Percentiles rank a stretch among this genome's conserved stretches.
Evolutionary conservation across 148 eudicot species (phyloP).

Genomic region (Beta vulgaris): DNA sequence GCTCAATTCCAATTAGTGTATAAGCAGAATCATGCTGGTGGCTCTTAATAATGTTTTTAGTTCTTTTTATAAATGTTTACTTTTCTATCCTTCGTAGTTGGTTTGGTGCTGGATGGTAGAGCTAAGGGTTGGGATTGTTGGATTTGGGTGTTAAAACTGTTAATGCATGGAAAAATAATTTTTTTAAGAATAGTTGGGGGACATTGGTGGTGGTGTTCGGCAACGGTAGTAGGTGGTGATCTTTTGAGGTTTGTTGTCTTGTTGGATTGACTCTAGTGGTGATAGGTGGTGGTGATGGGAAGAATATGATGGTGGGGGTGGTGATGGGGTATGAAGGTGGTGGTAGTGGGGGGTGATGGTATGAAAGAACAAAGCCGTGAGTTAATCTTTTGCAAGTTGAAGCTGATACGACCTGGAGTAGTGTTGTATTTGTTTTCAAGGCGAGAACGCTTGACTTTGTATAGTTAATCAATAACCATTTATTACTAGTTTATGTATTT

Average conservation of each 20-base stretch:
- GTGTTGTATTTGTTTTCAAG: no score
- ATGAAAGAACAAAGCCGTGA: no score
- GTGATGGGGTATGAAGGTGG: not conserved
- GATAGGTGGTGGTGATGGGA: not conserved
- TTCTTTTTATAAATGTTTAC: not conserved
- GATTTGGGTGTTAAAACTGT: not conserved
- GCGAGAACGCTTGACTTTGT: no score
- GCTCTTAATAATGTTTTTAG: not conserved
- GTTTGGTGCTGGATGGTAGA: not conserved
- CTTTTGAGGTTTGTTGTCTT: not conserved
- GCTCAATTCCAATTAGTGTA: not conserved
- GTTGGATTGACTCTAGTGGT: not conserved
- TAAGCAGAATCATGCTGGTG: not conserved
- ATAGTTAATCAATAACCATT: no score
- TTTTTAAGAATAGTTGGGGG: not conserved
- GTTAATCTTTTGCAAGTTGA: no score
- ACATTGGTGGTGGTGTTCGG: not conserved
- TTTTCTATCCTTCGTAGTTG: not conserved
- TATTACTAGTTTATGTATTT: no score
- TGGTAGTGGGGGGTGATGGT: not conserved
- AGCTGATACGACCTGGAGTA: no score
- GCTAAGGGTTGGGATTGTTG: not conserved
- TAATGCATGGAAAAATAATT: not conserved
- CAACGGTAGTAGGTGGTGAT: not conserved
- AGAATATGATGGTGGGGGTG: not conserved